These are phyloP conservation scores for Penicillium capsulatum DNA, from an alignment of 2,329 filamentous ascomycete species.

Conservation along the genomic window DNA sequence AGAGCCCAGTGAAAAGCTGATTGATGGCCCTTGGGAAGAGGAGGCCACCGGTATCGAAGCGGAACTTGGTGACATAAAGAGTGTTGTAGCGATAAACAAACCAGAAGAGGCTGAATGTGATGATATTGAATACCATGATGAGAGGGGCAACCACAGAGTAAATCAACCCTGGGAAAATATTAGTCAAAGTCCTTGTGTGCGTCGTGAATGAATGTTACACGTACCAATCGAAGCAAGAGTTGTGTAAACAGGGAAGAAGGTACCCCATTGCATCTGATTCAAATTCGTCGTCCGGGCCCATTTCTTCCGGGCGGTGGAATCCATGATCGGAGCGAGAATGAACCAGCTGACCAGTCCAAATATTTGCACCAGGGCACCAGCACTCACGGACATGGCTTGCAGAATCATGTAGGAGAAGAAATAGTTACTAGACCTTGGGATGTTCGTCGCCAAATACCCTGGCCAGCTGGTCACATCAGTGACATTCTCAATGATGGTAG, in stretches of 20 bases:
- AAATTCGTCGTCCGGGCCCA: constrained; percentile 79
- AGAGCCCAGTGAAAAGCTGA: constrained; percentile 89
- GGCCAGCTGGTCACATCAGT: constrained; percentile 67
- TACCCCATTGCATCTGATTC: constrained; percentile 78
- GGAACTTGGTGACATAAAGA: constrained; percentile 87
- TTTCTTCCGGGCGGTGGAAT: constrained; percentile 77
- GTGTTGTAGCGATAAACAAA: constrained; percentile 95
- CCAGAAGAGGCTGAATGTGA: constrained; percentile 90
- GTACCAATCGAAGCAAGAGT: constrained; percentile 87
- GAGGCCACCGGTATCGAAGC: constrained; percentile 85
- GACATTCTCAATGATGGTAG: constrained; percentile 61
- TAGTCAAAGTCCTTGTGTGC: constrained; percentile 2
- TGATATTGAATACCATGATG: constrained; percentile 86
- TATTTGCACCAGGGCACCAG: constrained; percentile 80
- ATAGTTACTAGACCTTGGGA: constrained; percentile 88
- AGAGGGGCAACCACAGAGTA: constrained; percentile 86
- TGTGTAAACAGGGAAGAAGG: constrained; percentile 92
- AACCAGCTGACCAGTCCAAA: constrained; percentile 77
- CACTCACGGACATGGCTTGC: constrained; percentile 85
- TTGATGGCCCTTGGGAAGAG: constrained; percentile 91
- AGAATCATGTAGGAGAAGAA: constrained; percentile 99
- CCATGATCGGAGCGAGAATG: constrained; percentile 71
- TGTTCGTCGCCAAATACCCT: constrained; percentile 66
- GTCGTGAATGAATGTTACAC: constrained; percentile 11
- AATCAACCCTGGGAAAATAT: constrained; percentile 54